These are phyloP conservation scores for Apostasia ramifera DNA, from an alignment of 106 monocot species.

Conservation along the genomic window DNA sequence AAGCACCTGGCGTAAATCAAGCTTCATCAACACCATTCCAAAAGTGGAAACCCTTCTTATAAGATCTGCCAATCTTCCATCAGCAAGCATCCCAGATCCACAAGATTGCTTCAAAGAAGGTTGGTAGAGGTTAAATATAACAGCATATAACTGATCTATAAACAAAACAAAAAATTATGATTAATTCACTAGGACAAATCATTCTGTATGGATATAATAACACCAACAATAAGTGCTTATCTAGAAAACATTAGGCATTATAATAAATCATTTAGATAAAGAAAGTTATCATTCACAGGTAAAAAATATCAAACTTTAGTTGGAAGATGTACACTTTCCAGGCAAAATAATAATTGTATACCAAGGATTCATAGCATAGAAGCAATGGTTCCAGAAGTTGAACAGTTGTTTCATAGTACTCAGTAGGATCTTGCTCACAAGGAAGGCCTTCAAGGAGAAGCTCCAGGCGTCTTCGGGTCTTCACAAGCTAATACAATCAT, in stretches of 20 bases:
- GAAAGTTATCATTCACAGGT: too few species aligned
- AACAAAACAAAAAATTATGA: too few species aligned
- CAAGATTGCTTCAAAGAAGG: slow-evolving; percentile 67
- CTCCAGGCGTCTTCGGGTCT: slow-evolving; percentile 63
- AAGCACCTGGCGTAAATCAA: slow-evolving; percentile 78
- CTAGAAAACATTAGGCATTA: too few species aligned
- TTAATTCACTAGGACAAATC: too few species aligned
- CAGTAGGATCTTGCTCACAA: slow-evolving; percentile 51
- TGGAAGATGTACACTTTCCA: not conserved
- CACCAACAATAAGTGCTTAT: too few species aligned
- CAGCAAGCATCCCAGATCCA: slow-evolving; percentile 77
- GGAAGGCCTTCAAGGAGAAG: slow-evolving; percentile 81
- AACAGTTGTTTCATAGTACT: slow-evolving; percentile 64
- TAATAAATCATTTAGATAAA: too few species aligned
- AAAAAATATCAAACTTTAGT: too few species aligned
- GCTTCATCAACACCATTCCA: slow-evolving; percentile 88
- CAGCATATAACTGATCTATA: too few species aligned
- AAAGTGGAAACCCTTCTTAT: slow-evolving; percentile 82
- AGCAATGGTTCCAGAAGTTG: slow-evolving; percentile 88
- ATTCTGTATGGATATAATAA: too few species aligned
- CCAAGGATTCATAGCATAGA: slow-evolving; percentile 89
- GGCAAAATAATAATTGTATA: slow-evolving; percentile 4
- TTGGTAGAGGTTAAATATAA: too few species aligned
- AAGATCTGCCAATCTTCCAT: slow-evolving; percentile 85
- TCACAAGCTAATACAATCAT: slow-evolving; percentile 44